Conservation (phyloP, 2,329 filamentous ascomycete species). For the Ceratocystis papillata region DNA sequence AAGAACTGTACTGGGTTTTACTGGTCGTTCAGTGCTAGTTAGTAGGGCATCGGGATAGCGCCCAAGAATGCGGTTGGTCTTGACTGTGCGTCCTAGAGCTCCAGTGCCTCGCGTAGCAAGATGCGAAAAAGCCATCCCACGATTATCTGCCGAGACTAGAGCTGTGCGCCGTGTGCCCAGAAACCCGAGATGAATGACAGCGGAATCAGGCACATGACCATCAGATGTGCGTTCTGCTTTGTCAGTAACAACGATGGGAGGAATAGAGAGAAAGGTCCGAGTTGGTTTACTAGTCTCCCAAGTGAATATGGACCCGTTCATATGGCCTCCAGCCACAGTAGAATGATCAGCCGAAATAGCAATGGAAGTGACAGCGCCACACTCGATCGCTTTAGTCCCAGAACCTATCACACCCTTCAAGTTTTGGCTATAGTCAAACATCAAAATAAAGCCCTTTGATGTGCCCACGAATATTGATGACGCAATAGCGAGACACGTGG, state of each 20-base stretch:
- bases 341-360: conserved; percentile 90
- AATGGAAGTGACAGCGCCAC: conserved; percentile 73
- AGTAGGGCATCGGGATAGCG: conserved; percentile 67
- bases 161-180: conserved; percentile 88
- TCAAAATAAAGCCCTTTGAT: conserved; percentile 82
- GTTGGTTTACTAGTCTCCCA: conserved; percentile 84
- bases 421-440: conserved; percentile 96
- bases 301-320: conserved; percentile 83
- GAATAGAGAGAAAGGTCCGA: conserved; percentile 78
- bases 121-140: conserved; percentile 97
- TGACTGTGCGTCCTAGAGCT: conserved; percentile 71
- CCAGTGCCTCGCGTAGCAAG: conserved; percentile 85
- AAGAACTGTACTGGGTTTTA: conserved; percentile 89
- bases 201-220: conserved; percentile 67
- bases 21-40: conserved; percentile 47
- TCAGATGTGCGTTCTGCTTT: conserved; percentile 47
- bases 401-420: conserved; percentile 88
- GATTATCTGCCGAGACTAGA: conserved; percentile 85
- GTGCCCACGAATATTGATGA: conserved; percentile 84
- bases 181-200: conserved; percentile 87
- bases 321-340: conserved; percentile 82
- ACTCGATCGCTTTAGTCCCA: conserved; percentile 88
- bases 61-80: conserved; percentile 80
- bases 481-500: conserved; percentile 81
- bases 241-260: conserved; percentile 58